Base-by-base conservation (phyloP, 2,329 filamentous ascomycete genomes). In the Fonsecaea multimorphosa region DNA sequence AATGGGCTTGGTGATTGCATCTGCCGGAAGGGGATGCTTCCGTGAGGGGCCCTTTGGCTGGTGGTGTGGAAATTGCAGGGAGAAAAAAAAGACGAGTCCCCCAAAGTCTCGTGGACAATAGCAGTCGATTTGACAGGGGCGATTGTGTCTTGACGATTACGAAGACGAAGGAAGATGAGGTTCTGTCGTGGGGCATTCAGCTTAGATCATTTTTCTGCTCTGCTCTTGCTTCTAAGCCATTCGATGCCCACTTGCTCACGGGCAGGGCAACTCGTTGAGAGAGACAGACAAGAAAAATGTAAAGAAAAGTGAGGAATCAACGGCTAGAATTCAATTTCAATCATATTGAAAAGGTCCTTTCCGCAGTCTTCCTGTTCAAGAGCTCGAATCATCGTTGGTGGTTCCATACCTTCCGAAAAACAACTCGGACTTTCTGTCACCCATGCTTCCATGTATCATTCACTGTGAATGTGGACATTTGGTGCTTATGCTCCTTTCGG, bases 141-240 rank as follows among this genome's bases (percentile, higher is more conserved):
- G 29, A 31, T 56, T 16, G 27, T 32, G 53, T 56, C 53, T 46
- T 49, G 44, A 49, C 22, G 19, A 27, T 24, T 49, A 27, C 44
- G 44, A 49, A 49, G 44, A 49, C 27, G 44, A 22, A 3, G 44
- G n/a, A n/a, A n/a, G n/a, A n/a, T n/a, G n/a, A n/a, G 19, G 44
- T 49, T 49, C 44, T 49, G 44, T 49, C 44, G 44, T 49, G 19
- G 31, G n/a, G 22, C 56, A 53, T 27, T 54, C 9, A 36, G 29
- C 52, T 54, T 54, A 36, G 16, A 54, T 54, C 52, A 24, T 8
- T 32, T 58, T 19, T 58, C 44, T 38, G 38, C 19, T 58, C 32
- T 31, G 22, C 36, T 46, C 56, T 49, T 49, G 19, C 44, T 49
- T 49, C 44, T 49, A 24, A 19, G 19, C 44, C n/a, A 49, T 49